Evolutionary conservation across 148 eudicot genomes (phyloP).

Genomic region (Polygonum maritimum): DNA sequence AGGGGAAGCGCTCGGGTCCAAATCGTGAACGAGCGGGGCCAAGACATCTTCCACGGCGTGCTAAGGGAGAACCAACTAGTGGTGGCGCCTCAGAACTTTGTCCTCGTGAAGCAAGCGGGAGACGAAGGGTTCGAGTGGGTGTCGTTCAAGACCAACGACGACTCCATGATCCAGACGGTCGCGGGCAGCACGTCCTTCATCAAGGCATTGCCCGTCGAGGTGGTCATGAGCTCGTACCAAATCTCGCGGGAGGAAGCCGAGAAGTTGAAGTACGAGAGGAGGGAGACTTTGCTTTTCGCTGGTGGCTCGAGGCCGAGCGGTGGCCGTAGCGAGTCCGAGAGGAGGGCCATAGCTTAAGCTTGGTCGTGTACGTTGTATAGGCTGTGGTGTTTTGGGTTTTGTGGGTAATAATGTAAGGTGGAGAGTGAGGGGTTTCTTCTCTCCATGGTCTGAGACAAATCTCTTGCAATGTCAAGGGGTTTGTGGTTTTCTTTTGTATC

Average conservation of each 20-base stretch:
- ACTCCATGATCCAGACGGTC: conserved; percentile 46
- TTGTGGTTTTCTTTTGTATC: background rate
- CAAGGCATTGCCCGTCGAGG: conserved; percentile 45
- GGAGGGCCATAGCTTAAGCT: conserved; percentile 29
- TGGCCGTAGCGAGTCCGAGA: conserved; percentile 1
- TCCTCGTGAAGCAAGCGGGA: conserved; percentile 42
- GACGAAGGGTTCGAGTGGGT: conserved; percentile 65
- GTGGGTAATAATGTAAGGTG: background rate
- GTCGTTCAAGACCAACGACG: conserved; percentile 53
- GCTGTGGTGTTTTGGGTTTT: background rate
- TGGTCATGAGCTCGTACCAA: conserved; percentile 45
- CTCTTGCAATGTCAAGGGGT: conserved; percentile 1
- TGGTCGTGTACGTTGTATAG: background rate
- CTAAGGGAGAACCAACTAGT: conserved; percentile 48
- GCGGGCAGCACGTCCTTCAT: conserved; percentile 60
- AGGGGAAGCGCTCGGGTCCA: conserved; percentile 52
- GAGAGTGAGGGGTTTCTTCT: background rate
- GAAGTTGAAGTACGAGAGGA: conserved; percentile 37
- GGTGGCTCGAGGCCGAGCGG: conserved; percentile 9
- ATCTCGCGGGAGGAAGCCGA: conserved; percentile 39
- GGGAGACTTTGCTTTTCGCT: conserved; percentile 37
- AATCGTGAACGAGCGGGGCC: conserved; percentile 50
- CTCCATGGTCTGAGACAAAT: background rate
- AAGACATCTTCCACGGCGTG: conserved; percentile 44
- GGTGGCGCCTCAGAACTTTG: conserved; percentile 70